A percentile compares a stretch with the other conserved stretches of the same genome.
Conservation (phyloP, 495 filamentous ascomycete species). For the Tuber calosporum region DNA sequence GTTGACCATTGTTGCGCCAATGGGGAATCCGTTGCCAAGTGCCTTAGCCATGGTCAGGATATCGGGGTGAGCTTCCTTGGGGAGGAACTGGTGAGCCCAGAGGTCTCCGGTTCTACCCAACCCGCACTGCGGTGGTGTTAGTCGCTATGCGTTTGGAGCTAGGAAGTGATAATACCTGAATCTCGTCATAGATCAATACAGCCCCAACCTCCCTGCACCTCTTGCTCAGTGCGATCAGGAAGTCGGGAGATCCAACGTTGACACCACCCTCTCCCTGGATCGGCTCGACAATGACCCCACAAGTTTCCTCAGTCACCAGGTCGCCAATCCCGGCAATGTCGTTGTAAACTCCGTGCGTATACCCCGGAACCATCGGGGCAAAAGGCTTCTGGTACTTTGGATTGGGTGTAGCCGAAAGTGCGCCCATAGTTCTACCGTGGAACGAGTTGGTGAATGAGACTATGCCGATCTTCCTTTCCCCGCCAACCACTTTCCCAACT, state of each 20-base stretch:
- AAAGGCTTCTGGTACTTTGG: conserved; percentile 96
- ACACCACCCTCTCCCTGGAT: conserved; percentile 97
- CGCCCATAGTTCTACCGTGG: conserved; percentile 94
- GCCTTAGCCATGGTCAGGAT: conserved; percentile 92
- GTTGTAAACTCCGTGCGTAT: conserved; percentile 78
- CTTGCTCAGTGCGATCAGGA: conserved; percentile 66
- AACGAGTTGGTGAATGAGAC: conserved; percentile 86
- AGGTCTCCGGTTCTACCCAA: conserved; percentile 75
- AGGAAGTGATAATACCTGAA: conserved; percentile 43
- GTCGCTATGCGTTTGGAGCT: not conserved
- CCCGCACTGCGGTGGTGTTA: conserved; percentile 63
- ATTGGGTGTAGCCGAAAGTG: conserved; percentile 89
- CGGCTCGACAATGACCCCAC: conserved; percentile 92
- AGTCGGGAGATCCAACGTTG: conserved; percentile 71
- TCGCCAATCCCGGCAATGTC: conserved; percentile 61
- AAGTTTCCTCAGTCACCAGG: conserved; percentile 75
- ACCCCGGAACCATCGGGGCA: conserved; percentile 89
- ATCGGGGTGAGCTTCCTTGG: conserved; percentile 78
- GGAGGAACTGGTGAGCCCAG: conserved; percentile 76
- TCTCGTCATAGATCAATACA: conserved; percentile 89
- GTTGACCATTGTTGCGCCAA: conserved; percentile 83
- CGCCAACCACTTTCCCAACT: conserved; percentile 61
- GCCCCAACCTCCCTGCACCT: conserved; percentile 83
- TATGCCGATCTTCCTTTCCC: conserved; percentile 69
- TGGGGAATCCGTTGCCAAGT: conserved; percentile 89